These are phyloP conservation scores for Fusarium sp. DNA, from an alignment of 2,329 filamentous ascomycete species.

Conservation along the genomic window DNA sequence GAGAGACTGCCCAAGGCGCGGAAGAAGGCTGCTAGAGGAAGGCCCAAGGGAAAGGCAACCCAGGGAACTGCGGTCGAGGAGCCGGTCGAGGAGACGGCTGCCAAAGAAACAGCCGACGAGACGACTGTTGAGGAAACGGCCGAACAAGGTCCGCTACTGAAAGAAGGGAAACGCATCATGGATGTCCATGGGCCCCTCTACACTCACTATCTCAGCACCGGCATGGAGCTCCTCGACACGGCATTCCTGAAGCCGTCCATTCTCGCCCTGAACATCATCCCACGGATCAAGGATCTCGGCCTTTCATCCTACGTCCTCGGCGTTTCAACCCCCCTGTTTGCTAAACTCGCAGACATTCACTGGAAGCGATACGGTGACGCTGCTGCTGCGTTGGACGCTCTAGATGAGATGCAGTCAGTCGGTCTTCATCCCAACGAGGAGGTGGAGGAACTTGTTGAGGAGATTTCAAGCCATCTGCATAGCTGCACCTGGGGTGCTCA, in stretches of 20 bases:
- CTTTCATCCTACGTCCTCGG: constrained; percentile 78
- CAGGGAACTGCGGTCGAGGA: neutral
- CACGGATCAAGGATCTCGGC: constrained; percentile 74
- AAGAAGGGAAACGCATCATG: constrained; percentile 54
- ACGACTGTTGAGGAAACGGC: neutral
- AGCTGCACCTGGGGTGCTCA: constrained; percentile 50
- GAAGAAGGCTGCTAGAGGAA: neutral
- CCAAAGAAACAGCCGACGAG: constrained; percentile 9
- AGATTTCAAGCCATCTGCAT: constrained; percentile 48
- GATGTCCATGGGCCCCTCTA: constrained; percentile 73
- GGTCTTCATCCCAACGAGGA: constrained; percentile 67
- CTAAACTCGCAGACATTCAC: constrained; percentile 69
- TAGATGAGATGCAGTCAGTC: constrained; percentile 73
- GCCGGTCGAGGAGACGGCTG: constrained; percentile 7
- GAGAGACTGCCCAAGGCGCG: neutral
- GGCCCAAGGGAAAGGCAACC: neutral
- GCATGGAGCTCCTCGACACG: constrained; percentile 65
- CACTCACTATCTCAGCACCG: constrained; percentile 68
- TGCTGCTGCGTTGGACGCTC: constrained; percentile 61
- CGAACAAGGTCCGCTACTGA: no score
- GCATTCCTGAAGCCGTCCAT: constrained; percentile 68
- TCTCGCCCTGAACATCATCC: constrained; percentile 70
- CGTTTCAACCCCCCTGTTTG: constrained; percentile 76
- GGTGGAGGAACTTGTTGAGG: constrained; percentile 39
- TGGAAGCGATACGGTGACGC: constrained; percentile 72